Base-by-base conservation (phyloP, 805 yeast species). In the Kurtzmaniella fragi region DNA sequence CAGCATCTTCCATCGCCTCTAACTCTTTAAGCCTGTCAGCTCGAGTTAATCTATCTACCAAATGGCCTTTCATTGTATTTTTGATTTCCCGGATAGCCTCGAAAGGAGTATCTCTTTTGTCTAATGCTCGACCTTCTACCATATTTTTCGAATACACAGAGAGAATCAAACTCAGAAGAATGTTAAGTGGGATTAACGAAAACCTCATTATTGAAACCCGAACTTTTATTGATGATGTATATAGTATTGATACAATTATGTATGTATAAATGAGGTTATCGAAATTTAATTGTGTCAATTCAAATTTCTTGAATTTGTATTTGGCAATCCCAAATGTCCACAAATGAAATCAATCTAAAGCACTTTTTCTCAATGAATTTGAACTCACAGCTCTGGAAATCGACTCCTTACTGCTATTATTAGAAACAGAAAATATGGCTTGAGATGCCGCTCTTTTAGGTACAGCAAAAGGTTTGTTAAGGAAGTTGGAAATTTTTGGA, bases 381-480 rank as follows among this genome's bases (percentile, higher is more conserved):
- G 39, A 46, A 42, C 60, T 54, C 2, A 41, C 38, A 29, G 46
- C 42, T 40, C 58, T 48, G 14, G 44, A 48, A 31, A 61, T 45
- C 5, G 57, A 49, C 23, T 61, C 67, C 41, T 57, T 39, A 40
- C 65, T 59, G 17, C 34, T 43, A 34, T 44, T 47, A n/a, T 50
- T 54, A 1, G 47, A 42, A 28, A 32, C 42, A 26, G 16, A 32
- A 26, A 29, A 27, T 15, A 43, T 42, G 13, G 37, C 30, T 11
- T 41, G 34, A 3, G 45, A 38, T 8, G 49, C 47, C 23, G 31
- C 44, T 32, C 56, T 49, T 42, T 56, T 59, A 3, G 67, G 69
- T 1, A 53, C 48, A 4, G 50, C 43, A 40, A 67, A 67, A 3
- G 72, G 73, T 43, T 59, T 62, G 52, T 53, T 63, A 42, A 67